Percentiles rank a stretch among this genome's conserved stretches.
Conservation (phyloP, 805 yeast species). For the Candida loeiensis region DNA sequence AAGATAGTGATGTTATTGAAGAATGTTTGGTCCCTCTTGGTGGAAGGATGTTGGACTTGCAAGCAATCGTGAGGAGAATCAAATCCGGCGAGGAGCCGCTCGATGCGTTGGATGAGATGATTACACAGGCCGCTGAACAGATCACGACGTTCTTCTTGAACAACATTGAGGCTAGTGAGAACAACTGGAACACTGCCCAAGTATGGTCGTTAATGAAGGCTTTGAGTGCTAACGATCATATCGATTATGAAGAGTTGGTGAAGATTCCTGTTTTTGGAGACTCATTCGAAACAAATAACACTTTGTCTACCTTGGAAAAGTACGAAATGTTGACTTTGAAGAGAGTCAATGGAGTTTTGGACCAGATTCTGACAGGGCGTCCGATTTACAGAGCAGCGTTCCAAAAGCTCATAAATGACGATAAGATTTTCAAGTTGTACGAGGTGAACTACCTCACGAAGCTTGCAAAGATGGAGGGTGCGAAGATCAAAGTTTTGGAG, state of each 20-base stretch:
- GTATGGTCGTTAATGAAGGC: conserved; percentile 80
- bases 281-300: conserved; percentile 40
- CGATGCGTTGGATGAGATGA: conserved; percentile 75
- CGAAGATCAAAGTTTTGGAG: conserved; percentile 62
- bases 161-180: conserved; percentile 25
- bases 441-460: conserved; percentile 59
- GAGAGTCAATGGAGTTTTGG: conserved; percentile 74
- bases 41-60: conserved; percentile 92
- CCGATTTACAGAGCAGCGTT: conserved; percentile 86
- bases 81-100: conserved; percentile 81
- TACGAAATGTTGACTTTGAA: conserved; percentile 68
- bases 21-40: conserved; percentile 73
- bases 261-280: conserved; percentile 59
- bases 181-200: conserved; percentile 69
- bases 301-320: conserved; percentile 70
- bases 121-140: conserved; percentile 82
- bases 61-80: conserved; percentile 82
- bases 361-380: conserved; percentile 69
- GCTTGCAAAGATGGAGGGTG: conserved; percentile 56
- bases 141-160: conserved; percentile 71
- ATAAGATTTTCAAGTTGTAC: conserved; percentile 51
- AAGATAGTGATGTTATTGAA: conserved; percentile 42
- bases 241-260: conserved; percentile 51
- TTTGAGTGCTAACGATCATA: conserved; percentile 47
- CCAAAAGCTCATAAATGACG: conserved; percentile 55